Conservation (phyloP, 768 basidiomycete genomes). For the Boletus huronensis region DNA sequence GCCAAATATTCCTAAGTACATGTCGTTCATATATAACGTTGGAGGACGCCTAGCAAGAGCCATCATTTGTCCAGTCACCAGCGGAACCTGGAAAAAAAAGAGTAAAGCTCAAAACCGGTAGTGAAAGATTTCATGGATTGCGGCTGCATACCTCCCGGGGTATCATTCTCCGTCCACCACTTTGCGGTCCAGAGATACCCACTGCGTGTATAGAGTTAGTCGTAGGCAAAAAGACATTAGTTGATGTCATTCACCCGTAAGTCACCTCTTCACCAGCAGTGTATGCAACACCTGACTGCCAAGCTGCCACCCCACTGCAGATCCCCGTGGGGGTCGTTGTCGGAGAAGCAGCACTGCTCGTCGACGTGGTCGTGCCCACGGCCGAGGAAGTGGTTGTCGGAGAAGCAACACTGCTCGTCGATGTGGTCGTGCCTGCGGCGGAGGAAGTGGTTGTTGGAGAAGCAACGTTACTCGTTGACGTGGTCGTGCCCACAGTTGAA, state of each 20-base stretch:
- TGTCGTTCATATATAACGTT: background rate
- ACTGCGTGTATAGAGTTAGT: constrained; percentile 6
- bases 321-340: constrained; percentile 29
- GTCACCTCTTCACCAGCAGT: constrained; percentile 49
- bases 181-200: constrained; percentile 46
- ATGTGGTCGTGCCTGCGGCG: constrained; percentile 5
- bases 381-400: constrained; percentile 18
- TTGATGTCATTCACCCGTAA: constrained; percentile 42
- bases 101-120: background rate
- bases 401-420: constrained; percentile 8
- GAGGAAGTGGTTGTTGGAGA: constrained; percentile 20
- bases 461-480: constrained; percentile 11
- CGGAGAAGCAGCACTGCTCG: constrained; percentile 14
- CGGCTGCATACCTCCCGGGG: constrained; percentile 37
- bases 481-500: constrained; percentile 6
- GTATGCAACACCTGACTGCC: constrained; percentile 44
- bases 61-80: constrained; percentile 57
- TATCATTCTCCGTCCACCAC: constrained; percentile 61
- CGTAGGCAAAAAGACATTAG: background rate
- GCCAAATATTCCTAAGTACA: background rate
- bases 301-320: constrained; percentile 50
- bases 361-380: constrained; percentile 3
- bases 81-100: constrained; percentile 37
- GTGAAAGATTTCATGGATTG: background rate
- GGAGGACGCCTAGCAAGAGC: constrained; percentile 38